phyloP scores from a whole-genome alignment of 768 basidiomycete species.

The Suillus subaureus region DNA sequence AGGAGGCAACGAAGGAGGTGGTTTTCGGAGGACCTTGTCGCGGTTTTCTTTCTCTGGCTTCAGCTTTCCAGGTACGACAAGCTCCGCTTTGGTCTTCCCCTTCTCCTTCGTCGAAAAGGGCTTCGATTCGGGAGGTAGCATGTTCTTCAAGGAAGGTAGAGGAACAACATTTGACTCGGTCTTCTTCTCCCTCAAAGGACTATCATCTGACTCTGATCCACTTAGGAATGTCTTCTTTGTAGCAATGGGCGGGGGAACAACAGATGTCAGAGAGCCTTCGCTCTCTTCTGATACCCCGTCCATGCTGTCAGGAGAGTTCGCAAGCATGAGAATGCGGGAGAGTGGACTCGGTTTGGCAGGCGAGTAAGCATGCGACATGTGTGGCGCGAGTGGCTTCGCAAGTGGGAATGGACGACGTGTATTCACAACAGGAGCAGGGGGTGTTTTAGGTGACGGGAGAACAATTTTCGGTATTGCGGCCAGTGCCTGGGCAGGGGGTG shows the following conservation, averaged over 20 bases:
- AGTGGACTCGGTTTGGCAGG: slow-evolving; percentile 80
- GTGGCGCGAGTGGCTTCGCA: slow-evolving; percentile 68
- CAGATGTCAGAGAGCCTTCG: slow-evolving; percentile 29
- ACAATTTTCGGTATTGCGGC: slow-evolving; percentile 11
- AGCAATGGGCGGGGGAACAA: slow-evolving; percentile 21
- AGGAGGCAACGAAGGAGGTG: slow-evolving; percentile 24
- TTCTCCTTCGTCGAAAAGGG: slow-evolving; percentile 41
- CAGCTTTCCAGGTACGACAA: slow-evolving; percentile 25
- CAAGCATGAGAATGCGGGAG: slow-evolving; percentile 75
- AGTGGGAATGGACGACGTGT: slow-evolving; percentile 60
- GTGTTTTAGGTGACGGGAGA: slow-evolving; percentile 21
- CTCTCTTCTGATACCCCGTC: slow-evolving; percentile 14
- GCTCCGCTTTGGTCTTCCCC: slow-evolving; percentile 38
- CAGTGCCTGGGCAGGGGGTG: slow-evolving; percentile 17
- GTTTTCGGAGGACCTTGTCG: slow-evolving; percentile 35
- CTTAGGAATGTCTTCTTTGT: slow-evolving; percentile 32
- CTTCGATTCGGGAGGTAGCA: slow-evolving; percentile 15
- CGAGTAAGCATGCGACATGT: slow-evolving; percentile 81
- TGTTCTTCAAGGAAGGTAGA: slow-evolving; percentile 30
- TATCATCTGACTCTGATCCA: slow-evolving; percentile 50
- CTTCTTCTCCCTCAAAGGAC: slow-evolving; percentile 57
- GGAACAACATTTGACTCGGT: slow-evolving; percentile 34
- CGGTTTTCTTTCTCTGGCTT: slow-evolving; percentile 40
- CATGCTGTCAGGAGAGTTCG: slow-evolving; percentile 55
- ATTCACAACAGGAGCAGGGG: slow-evolving; percentile 19